Evolutionary conservation across 129 eudicot species (phyloP), one percentile per base, ranked within the genome.

Genomic region (Erigeron canadensis): DNA sequence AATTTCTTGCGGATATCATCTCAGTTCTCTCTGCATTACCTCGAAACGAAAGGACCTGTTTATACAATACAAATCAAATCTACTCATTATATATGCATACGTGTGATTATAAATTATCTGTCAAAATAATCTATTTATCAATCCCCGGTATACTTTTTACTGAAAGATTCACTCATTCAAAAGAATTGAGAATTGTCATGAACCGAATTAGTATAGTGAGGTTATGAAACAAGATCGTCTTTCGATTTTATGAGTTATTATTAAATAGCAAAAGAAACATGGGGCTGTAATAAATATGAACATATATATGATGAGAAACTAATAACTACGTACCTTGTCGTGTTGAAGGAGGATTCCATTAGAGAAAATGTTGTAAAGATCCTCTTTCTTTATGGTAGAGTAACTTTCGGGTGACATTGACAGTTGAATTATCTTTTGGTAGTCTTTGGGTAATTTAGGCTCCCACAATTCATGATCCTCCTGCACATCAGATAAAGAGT

Each of bases 1-100:
- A 57, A 10, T 12, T 57, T 57, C 11, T 57, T 57, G 63, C 40
- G 7, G 63, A 57, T 57, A 16, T 57, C 63, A 57, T 57, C 21
- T 5, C 39, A 57, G 18, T 57, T 57, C 39, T 57, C 9, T 57
- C 40, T 21, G 37, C 38, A 21, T 18, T 17, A 21, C 40, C 12
- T 13, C 21, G 37, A 17, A 22, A 28, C 21, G 40, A 7, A 16
- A 57, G 28, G 37, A 57, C 22, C 63, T 57, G 40, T 57, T 57
- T 17, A 57, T 10, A 57, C 40, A 57, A 57, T 10, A 57, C 12
- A 57, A 57, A 57, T 9, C 4, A 16, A 54, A 22, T 38, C 37
- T 6, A 57, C 5, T 57, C 21, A 12, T 57, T 4, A 44, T 44
- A 44, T 44, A 11, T 44, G 48, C 10, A 44, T 11, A 44, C 48